These are phyloP conservation scores for Sugiyamaella americana DNA, from an alignment of 805 yeast species.

Conservation along the genomic window DNA sequence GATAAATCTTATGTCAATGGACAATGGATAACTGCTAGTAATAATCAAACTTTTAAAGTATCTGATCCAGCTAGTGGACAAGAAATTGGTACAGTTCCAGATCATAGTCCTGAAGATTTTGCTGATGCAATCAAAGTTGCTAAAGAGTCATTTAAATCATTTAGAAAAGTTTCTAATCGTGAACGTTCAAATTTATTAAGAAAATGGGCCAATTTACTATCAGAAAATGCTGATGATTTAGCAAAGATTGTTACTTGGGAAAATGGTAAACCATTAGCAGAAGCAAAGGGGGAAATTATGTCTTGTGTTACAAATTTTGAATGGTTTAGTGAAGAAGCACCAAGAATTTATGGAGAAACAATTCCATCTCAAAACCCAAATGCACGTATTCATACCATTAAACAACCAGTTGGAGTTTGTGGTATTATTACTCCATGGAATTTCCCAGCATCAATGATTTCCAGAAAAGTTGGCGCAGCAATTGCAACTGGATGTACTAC, in stretches of 20 bases:
- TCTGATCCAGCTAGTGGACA: constrained; percentile 67
- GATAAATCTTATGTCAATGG: constrained; percentile 49
- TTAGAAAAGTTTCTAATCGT: constrained; percentile 50
- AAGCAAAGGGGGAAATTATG: constrained; percentile 62
- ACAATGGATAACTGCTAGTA: constrained; percentile 51
- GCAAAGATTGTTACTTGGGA: constrained; percentile 60
- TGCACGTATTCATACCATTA: constrained; percentile 48
- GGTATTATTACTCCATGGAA: constrained; percentile 83
- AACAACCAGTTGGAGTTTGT: constrained; percentile 78
- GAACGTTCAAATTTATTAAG: constrained; percentile 48
- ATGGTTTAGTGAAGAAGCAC: constrained; percentile 80
- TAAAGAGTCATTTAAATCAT: constrained; percentile 43
- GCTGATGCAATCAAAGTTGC: constrained; percentile 53
- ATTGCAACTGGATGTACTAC: constrained; percentile 75
- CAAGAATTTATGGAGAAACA: constrained; percentile 60
- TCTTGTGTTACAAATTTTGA: constrained; percentile 74
- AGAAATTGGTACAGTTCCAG: constrained; percentile 49
- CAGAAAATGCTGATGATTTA: constrained; percentile 56
- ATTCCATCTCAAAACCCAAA: constrained; percentile 48
- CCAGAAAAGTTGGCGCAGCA: constrained; percentile 70
- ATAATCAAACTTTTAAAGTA: constrained; percentile 52
- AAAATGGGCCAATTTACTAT: constrained; percentile 48
- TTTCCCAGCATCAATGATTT: constrained; percentile 74
- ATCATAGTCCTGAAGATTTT: constrained; percentile 46
- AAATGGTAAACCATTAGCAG: constrained; percentile 68